Evolutionary conservation across 1,139 yeast genomes (phyloP).

Genomic region (Geotrichum australiense): DNA sequence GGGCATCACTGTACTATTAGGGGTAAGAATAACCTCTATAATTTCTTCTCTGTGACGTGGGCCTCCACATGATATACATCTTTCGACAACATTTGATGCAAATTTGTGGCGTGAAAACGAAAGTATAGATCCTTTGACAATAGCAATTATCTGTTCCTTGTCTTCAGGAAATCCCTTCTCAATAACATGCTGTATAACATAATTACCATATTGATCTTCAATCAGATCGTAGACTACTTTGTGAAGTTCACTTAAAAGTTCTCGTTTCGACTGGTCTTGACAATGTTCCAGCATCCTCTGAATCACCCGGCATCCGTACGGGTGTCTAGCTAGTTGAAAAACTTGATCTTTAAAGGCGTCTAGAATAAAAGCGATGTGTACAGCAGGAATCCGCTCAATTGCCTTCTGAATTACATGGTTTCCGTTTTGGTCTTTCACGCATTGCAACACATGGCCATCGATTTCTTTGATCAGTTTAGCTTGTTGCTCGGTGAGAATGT

Average conservation of each 20-base stretch:
- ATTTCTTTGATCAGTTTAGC: conserved; percentile 65
- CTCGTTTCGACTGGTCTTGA: conserved; percentile 49
- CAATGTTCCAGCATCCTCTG: conserved; percentile 84
- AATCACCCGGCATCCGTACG: conserved; percentile 95
- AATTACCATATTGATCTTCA: conserved; percentile 96
- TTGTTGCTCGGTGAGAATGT: conserved; percentile 61
- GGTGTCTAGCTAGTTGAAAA: conserved; percentile 86
- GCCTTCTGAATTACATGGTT: conserved; percentile 97
- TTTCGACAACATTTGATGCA: conserved; percentile 96
- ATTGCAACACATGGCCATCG: conserved; percentile 57
- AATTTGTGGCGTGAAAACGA: conserved; percentile 88
- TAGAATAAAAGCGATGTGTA: conserved; percentile 61
- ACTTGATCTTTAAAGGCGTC: conserved; percentile 71
- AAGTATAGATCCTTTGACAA: conserved; percentile 56
- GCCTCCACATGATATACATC: conserved; percentile 73
- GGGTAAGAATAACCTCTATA: conserved; percentile 53
- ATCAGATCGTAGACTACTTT: conserved; percentile 69
- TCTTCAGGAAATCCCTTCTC: conserved; percentile 64
- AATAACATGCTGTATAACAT: conserved; percentile 91
- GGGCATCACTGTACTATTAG: conserved; percentile 32
- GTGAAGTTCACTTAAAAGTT: conserved; percentile 60
- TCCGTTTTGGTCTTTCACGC: conserved; percentile 96
- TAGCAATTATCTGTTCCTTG: conserved; percentile 43
- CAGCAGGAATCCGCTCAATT: conserved; percentile 77
- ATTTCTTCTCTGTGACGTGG: conserved; percentile 54